Evolutionary conservation across 495 filamentous ascomycete genomes (phyloP), one percentile per base, ranked within the genome.

Genomic region (Penicillium odoratum): DNA sequence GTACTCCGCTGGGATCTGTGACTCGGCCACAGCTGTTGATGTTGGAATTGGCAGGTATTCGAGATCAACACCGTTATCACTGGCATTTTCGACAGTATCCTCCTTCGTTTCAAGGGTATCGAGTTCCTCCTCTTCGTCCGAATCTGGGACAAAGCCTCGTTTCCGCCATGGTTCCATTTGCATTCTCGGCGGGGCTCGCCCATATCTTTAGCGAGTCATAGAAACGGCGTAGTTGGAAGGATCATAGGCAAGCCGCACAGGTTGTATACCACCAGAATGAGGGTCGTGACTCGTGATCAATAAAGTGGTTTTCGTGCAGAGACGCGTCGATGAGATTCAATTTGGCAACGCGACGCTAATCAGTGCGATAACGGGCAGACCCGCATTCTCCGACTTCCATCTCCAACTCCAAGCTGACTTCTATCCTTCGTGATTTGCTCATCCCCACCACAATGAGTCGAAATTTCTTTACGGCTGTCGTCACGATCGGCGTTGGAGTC

Each of bases 101-200:
- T 63, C 66, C 49, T 55, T 58, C n/a, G 61, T 16, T 7, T 72
- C 64, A 53, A 74, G 68, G 40, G 67, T 72, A 18, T 77, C 74
- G 48, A 76, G 69, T 46, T 75, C 80, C 40, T 86, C 84, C 49
- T 84, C 81, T 34, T 80, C 79, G 59, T 87, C 84, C 30, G 84
- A 86, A 64, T 85, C 82, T 56, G 81, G 80, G 60, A 87, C 84
- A 75, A 78, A 87, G 52, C 84, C 83, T 70, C 77, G 76, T 70
- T 79, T 75, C 68, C 78, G 78, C 84, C 84, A 87, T 77, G 77
- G 78, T 78, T 82, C 76, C 83, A 85, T 86, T 72, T 76, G 74
- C 69, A 65, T 69, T 53, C 61, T 68, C 44, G 69, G 69, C 65
- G 69, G 59, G 62, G 63, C 65, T 71, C 53, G 64, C 71, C 74